Evolutionary conservation across 805 yeast species (phyloP).

Genomic region (Lachancea nothofagi): DNA sequence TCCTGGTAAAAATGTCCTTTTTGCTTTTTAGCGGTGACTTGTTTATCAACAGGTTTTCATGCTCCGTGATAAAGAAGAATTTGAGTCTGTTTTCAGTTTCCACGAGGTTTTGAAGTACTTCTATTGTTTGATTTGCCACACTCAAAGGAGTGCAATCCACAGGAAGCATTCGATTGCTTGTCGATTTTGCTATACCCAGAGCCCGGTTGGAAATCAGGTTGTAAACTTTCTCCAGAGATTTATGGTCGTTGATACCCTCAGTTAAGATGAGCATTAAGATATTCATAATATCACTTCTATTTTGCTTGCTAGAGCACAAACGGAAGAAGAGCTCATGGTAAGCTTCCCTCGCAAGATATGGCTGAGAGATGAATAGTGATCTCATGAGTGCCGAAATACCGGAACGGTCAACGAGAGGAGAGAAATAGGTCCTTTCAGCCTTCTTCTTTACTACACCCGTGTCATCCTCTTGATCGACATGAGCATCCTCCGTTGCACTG

Average conservation of each 20-base stretch:
- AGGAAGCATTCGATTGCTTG: conserved; percentile 38
- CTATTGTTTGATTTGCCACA: conserved; percentile 74
- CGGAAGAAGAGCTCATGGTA: conserved; percentile 61
- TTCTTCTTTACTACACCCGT: conserved; percentile 16
- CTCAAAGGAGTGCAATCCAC: conserved; percentile 58
- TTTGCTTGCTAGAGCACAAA: conserved; percentile 71
- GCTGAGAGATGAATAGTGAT: conserved; percentile 67
- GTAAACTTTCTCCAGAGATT: conserved; percentile 57
- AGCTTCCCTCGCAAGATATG: conserved; percentile 53
- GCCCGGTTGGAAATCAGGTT: conserved; percentile 51
- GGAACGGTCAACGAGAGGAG: conserved; percentile 66
- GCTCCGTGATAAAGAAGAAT: conserved; percentile 73
- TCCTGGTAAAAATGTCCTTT: conserved; percentile 33
- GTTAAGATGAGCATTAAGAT: conserved; percentile 61
- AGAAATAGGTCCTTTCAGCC: conserved; percentile 40
- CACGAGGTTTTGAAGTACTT: conserved; percentile 63
- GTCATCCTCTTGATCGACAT: conserved; percentile 17
- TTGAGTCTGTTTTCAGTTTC: conserved; percentile 64
- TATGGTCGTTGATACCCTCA: conserved; percentile 65
- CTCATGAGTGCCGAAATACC: conserved; percentile 73
- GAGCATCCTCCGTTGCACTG: conserved; percentile 9
- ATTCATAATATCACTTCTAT: conserved; percentile 68
- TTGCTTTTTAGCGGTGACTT: conserved; percentile 32
- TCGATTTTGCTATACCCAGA: conserved; percentile 20
- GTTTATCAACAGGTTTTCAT: conserved; percentile 44